A percentile compares a stretch with the other conserved stretches of the same genome.
Evolutionary conservation across 257 asterid species (phyloP).

Genomic region (Verbena officinalis): DNA sequence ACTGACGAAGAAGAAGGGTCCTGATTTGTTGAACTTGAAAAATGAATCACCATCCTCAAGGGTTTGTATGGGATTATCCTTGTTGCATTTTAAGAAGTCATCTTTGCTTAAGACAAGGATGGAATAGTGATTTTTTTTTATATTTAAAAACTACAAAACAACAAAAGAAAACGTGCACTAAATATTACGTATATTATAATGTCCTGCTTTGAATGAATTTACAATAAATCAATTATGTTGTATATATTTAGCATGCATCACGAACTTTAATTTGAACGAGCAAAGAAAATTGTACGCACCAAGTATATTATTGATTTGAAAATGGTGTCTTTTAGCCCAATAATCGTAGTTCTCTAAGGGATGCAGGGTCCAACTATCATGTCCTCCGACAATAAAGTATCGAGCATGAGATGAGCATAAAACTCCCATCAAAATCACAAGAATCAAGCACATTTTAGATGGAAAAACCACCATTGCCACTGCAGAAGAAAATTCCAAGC

Average conservation of each 20-base stretch:
- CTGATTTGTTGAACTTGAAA: constrained; percentile 41
- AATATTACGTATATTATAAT: no score
- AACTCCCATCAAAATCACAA: constrained; percentile 32
- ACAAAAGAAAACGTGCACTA: background rate
- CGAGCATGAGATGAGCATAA: constrained; percentile 36
- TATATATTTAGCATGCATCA: no score
- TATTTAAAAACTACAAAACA: constrained; percentile 51
- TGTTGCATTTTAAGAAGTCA: constrained; percentile 54
- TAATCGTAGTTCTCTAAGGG: constrained; percentile 39
- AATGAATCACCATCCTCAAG: constrained; percentile 40
- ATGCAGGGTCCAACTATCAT: constrained; percentile 43
- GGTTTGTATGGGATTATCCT: constrained; percentile 33
- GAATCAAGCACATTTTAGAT: constrained; percentile 22
- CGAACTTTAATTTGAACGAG: no score
- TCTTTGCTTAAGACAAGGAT: constrained; percentile 43
- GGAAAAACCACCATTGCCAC: constrained; percentile 20
- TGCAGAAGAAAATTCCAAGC: background rate
- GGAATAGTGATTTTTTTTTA: constrained; percentile 44
- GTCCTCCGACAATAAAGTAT: constrained; percentile 44
- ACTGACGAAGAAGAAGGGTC: constrained; percentile 53
- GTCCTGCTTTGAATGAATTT: no score
- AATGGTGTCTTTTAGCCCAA: constrained; percentile 46
- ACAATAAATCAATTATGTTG: no score
- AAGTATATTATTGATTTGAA: constrained; percentile 42
- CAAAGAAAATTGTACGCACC: constrained; percentile 13